Percentiles rank a stretch among this genome's conserved stretches.
These are phyloP conservation scores for Arthrinium puccinioides DNA, from an alignment of 2,329 filamentous ascomycete species.

Conservation along the genomic window DNA sequence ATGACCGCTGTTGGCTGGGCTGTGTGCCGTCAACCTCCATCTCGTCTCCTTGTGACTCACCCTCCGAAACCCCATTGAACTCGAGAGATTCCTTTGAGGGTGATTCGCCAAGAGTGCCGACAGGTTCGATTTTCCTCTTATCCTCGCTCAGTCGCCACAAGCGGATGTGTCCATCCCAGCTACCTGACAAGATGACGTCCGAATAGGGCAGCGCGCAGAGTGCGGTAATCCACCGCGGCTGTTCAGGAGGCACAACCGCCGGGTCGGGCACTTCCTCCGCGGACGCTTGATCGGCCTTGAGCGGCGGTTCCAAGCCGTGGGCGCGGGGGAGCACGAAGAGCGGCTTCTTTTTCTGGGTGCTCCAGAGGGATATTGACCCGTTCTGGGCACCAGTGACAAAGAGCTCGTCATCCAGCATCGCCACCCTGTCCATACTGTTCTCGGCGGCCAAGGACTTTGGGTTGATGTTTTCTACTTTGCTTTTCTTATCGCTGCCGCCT, in stretches of 20 bases:
- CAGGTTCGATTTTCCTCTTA: slow-evolving; percentile 66
- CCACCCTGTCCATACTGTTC: slow-evolving; percentile 85
- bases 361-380: slow-evolving; percentile 63
- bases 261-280: slow-evolving; percentile 61
- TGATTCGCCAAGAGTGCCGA: slow-evolving; percentile 56
- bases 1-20: slow-evolving; percentile 8
- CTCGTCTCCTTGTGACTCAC: slow-evolving; percentile 11
- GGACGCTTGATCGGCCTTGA: slow-evolving; percentile 61
- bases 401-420: slow-evolving; percentile 78
- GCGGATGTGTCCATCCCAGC: slow-evolving; percentile 86
- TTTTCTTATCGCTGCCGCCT: slow-evolving; percentile 50
- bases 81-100: slow-evolving; percentile 7
- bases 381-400: slow-evolving; percentile 95
- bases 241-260: slow-evolving; percentile 52
- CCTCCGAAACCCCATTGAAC: slow-evolving; percentile 13
- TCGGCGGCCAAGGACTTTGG: slow-evolving; percentile 55
- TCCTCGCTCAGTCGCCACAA: slow-evolving; percentile 82
- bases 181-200: slow-evolving; percentile 82
- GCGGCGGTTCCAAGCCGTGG: slow-evolving; percentile 73
- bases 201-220: slow-evolving; percentile 81
- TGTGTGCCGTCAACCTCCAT: slow-evolving; percentile 15
- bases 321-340: slow-evolving; percentile 72
- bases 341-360: slow-evolving; percentile 88
- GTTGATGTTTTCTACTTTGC: slow-evolving; percentile 29
- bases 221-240: slow-evolving; percentile 86